These are phyloP conservation scores for Tilletia indica DNA, from an alignment of 1,284 basidiomycete genomes.

Conservation along the genomic window DNA sequence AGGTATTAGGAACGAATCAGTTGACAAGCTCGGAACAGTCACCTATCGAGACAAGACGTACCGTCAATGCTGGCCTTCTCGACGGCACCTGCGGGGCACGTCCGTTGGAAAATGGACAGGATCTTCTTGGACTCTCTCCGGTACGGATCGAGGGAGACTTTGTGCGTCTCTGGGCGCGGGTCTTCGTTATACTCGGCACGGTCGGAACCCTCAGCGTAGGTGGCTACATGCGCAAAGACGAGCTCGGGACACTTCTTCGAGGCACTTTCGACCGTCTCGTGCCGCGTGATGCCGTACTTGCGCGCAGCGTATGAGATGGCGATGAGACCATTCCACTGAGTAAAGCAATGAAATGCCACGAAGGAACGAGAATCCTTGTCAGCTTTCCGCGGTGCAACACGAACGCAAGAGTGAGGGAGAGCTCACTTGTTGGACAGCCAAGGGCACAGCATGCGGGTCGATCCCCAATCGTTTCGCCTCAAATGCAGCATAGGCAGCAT, in stretches of 20 bases:
- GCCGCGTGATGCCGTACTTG: conserved; percentile 75
- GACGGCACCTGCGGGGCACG: conserved; percentile 68
- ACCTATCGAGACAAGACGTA: background rate
- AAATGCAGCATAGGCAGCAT: conserved; percentile 64
- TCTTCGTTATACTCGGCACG: conserved; percentile 79
- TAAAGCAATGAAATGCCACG: no score
- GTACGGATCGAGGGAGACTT: conserved; percentile 93
- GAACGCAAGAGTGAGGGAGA: conserved; percentile 65
- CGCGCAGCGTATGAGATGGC: conserved; percentile 95
- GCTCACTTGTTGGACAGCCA: conserved; percentile 71
- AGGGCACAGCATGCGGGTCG: conserved; percentile 67
- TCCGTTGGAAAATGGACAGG: conserved; percentile 77
- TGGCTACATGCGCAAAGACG: conserved; percentile 85
- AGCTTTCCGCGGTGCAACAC: background rate
- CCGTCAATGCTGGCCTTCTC: conserved; percentile 67
- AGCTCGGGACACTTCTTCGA: conserved; percentile 81
- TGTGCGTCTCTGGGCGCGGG: conserved; percentile 83
- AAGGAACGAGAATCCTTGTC: no score
- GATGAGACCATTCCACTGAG: conserved; percentile 65
- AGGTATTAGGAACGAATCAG: conserved; percentile 73
- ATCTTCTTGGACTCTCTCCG: conserved; percentile 86
- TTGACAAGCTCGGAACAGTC: conserved; percentile 65
- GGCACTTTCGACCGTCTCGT: conserved; percentile 59
- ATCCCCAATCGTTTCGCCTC: conserved; percentile 79
- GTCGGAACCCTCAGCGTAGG: conserved; percentile 73